Conservation (phyloP, 2,329 filamentous ascomycete genomes). For the Exophiala sideris region DNA sequence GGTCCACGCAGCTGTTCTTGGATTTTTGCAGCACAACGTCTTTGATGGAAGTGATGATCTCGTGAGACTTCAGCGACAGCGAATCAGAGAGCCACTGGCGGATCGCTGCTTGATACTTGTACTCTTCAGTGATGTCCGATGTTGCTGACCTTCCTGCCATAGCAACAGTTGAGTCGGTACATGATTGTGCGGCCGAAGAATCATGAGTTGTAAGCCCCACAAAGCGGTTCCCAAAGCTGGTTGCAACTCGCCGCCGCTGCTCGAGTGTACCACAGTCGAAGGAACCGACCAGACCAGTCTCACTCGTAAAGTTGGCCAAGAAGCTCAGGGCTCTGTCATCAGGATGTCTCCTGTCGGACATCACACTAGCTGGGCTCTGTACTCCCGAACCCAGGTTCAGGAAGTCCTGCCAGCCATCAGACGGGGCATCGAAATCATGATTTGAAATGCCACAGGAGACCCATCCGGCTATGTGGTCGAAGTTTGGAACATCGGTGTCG, state of each 20-base stretch:
- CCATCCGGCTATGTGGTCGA: slow-evolving; percentile 1
- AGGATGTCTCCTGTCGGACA: not conserved
- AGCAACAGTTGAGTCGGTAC: not conserved
- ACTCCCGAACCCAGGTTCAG: slow-evolving; percentile 1
- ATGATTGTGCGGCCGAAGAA: not conserved
- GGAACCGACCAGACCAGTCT: slow-evolving; percentile 35
- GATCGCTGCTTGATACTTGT: not conserved
- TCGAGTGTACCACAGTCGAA: slow-evolving; percentile 38
- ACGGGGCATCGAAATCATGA: not conserved
- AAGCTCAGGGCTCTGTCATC: slow-evolving; percentile 23
- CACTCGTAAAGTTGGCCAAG: slow-evolving; percentile 37
- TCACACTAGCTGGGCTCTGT: not conserved
- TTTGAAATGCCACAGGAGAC: slow-evolving; percentile 1
- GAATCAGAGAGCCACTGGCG: slow-evolving; percentile 32
- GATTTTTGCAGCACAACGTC: slow-evolving; percentile 36
- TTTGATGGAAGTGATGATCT: slow-evolving; percentile 36
- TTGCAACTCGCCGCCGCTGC: slow-evolving; percentile 31
- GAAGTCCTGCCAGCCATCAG: slow-evolving; percentile 7
- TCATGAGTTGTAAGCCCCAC: slow-evolving; percentile 9
- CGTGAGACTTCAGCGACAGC: slow-evolving; percentile 36
- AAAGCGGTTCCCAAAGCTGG: too few species aligned
- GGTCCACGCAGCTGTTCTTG: slow-evolving; percentile 35
- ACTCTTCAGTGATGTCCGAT: too few species aligned
- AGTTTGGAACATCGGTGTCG: not conserved
- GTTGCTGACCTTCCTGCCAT: not conserved